Evolutionary conservation across 2,329 filamentous ascomycete genomes (phyloP).

Genomic region (Phyllosticta citrichinensis): DNA sequence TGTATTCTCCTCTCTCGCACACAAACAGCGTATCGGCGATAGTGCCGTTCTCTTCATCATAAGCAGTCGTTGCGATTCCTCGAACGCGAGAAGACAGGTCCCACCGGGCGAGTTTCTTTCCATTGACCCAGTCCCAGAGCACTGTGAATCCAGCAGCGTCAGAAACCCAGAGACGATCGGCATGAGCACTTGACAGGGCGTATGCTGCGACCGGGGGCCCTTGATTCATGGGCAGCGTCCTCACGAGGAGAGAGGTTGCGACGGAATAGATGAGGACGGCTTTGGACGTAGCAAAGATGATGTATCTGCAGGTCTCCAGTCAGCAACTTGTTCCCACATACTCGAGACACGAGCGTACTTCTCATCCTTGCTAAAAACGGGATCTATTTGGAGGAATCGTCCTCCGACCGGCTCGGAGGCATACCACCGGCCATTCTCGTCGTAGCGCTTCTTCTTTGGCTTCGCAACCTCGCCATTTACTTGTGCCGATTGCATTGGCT

Average conservation of each 20-base stretch:
- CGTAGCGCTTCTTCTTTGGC: slow-evolving; percentile 6
- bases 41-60: slow-evolving; percentile 15
- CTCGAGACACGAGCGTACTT: slow-evolving; percentile 27
- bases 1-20: slow-evolving; percentile 26
- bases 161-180: slow-evolving; percentile 44
- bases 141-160: slow-evolving; percentile 41
- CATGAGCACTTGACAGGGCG: slow-evolving; percentile 40
- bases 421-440: slow-evolving; percentile 6
- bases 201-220: slow-evolving; percentile 41
- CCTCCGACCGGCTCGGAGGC: slow-evolving; percentile 44
- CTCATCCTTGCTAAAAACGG: slow-evolving; percentile 48
- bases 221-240: slow-evolving; percentile 53
- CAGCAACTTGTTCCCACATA: background rate
- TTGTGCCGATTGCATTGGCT: background rate
- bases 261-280: slow-evolving; percentile 75
- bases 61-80: slow-evolving; percentile 22
- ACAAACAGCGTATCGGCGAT: slow-evolving; percentile 28
- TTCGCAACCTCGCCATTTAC: background rate
- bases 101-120: slow-evolving; percentile 35
- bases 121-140: slow-evolving; percentile 49
- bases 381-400: slow-evolving; percentile 45
- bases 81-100: slow-evolving; percentile 28
- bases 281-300: slow-evolving; percentile 66
- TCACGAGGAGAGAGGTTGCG: slow-evolving; percentile 67
- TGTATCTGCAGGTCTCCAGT: slow-evolving; percentile 43